A percentile compares a stretch with the other conserved stretches of the same genome.
These are phyloP conservation scores for Simplicillium aogashimaense DNA, from an alignment of 2,329 filamentous ascomycete species.

Conservation along the genomic window DNA sequence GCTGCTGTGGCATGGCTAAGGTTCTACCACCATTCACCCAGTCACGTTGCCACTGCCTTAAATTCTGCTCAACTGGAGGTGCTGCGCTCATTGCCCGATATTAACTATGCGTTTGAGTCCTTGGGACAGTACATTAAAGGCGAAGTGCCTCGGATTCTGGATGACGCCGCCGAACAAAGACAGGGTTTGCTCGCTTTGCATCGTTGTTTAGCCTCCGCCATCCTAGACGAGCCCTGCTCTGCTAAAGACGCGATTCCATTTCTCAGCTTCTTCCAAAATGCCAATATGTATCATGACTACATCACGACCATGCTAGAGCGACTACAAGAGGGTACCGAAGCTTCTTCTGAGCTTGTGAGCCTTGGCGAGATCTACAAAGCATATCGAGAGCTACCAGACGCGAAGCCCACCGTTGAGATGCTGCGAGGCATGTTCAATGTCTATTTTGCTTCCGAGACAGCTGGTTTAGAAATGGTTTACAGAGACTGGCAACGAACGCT, in stretches of 20 bases:
- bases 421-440: slow-evolving; percentile 35
- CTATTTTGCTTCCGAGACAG: slow-evolving; percentile 24
- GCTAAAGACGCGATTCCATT: slow-evolving; percentile 25
- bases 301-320: slow-evolving; percentile 22
- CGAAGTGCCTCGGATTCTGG: too few species aligned
- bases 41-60: too few species aligned
- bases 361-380: slow-evolving; percentile 32
- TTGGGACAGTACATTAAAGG: slow-evolving; percentile 22
- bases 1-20: slow-evolving; percentile 26
- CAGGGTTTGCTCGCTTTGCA: slow-evolving; percentile 11
- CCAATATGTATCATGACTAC: slow-evolving; percentile 31
- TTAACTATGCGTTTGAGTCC: slow-evolving; percentile 20
- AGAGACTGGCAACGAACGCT: slow-evolving; percentile 36
- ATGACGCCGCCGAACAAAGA: slow-evolving; percentile 1
- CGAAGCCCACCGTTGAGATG: slow-evolving; percentile 24
- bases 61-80: slow-evolving; percentile 1
- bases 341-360: slow-evolving; percentile 17
- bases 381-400: slow-evolving; percentile 31
- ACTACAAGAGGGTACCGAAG: slow-evolving; percentile 16
- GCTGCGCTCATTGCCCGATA: slow-evolving; percentile 15
- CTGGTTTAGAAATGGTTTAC: slow-evolving; percentile 34
- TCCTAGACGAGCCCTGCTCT: slow-evolving; percentile 19
- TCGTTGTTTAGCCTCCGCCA: too few species aligned
- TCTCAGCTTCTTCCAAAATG: slow-evolving; percentile 28
- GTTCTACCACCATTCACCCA: slow-evolving; percentile 14